Evolutionary conservation across 208 protist species (phyloP).

Genomic region (Borovskyia barvae): DNA sequence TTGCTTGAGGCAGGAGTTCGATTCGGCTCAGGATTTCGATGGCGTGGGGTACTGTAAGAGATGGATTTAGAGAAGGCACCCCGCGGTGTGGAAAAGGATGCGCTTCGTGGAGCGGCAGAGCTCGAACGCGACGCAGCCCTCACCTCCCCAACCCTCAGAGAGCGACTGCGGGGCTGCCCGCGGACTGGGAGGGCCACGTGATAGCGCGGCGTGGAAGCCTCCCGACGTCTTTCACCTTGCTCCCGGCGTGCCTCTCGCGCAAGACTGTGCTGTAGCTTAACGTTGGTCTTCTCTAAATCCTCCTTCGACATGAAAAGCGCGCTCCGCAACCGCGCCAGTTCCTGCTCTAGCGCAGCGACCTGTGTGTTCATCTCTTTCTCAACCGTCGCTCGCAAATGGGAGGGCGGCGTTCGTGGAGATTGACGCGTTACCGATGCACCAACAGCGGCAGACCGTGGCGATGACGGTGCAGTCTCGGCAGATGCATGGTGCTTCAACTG

Average conservation of each 20-base stretch:
- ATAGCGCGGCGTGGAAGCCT: constrained; percentile 2
- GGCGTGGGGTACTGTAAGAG: constrained; percentile 11
- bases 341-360: constrained; percentile 53
- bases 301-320: constrained; percentile 34
- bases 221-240: constrained; percentile 15
- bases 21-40: background rate
- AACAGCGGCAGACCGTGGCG: no score
- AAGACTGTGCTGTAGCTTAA: constrained; percentile 43
- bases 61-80: constrained; percentile 21
- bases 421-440: no score
- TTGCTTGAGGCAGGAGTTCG: constrained; percentile 11
- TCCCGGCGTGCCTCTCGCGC: constrained; percentile 26
- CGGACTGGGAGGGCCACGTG: background rate
- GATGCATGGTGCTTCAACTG: no score
- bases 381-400: background rate
- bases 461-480: no score
- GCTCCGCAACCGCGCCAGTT: constrained; percentile 61
- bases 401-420: no score
- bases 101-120: constrained; percentile 1
- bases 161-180: constrained; percentile 9
- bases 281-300: constrained; percentile 31
- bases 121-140: background rate
- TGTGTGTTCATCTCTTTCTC: constrained; percentile 34
- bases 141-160: background rate
- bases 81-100: constrained; percentile 7